These are phyloP conservation scores for Wickerhamomyces queroliae DNA, from an alignment of 805 yeast genomes.

Conservation along the genomic window DNA sequence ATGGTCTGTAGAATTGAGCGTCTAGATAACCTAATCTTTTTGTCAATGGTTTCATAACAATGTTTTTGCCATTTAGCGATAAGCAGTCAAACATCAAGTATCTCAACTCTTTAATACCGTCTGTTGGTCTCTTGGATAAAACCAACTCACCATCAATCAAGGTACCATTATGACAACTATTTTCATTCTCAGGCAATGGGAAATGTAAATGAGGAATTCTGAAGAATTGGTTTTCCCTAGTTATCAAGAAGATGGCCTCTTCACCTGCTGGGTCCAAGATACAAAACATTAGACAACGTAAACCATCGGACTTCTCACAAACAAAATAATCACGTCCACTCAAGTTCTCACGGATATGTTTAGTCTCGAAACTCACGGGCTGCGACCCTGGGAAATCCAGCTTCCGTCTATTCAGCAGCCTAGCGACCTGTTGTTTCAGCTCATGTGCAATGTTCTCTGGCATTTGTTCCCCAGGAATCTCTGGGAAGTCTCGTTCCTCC, in stretches of 20 bases:
- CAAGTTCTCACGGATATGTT: conserved; percentile 60
- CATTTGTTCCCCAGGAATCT: conserved; percentile 78
- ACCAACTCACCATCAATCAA: conserved; percentile 94
- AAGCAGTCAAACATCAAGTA: conserved; percentile 90
- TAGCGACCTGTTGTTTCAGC: conserved; percentile 61
- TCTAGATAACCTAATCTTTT: conserved; percentile 85
- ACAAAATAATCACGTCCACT: conserved; percentile 77
- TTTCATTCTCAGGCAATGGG: conserved; percentile 50
- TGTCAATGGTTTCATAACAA: conserved; percentile 66
- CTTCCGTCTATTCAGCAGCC: conserved; percentile 50
- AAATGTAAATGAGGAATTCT: conserved; percentile 81
- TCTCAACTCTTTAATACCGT: conserved; percentile 58
- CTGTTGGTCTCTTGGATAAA: conserved; percentile 49
- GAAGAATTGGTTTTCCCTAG: conserved; percentile 83
- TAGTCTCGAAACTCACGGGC: conserved; percentile 83
- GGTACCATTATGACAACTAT: conserved; percentile 76
- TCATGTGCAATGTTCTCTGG: conserved; percentile 67
- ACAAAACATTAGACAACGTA: conserved; percentile 72
- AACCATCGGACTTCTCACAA: conserved; percentile 94
- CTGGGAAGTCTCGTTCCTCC: conserved; percentile 56
- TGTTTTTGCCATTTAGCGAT: conserved; percentile 69
- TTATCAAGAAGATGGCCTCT: conserved; percentile 85
- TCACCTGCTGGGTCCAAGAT: conserved; percentile 63
- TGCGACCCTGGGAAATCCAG: conserved; percentile 85
- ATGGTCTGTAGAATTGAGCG: conserved; percentile 77